These are phyloP conservation scores for Paramecium octaurelia DNA, from an alignment of 73 alveolate genomes.

Conservation along the genomic window DNA sequence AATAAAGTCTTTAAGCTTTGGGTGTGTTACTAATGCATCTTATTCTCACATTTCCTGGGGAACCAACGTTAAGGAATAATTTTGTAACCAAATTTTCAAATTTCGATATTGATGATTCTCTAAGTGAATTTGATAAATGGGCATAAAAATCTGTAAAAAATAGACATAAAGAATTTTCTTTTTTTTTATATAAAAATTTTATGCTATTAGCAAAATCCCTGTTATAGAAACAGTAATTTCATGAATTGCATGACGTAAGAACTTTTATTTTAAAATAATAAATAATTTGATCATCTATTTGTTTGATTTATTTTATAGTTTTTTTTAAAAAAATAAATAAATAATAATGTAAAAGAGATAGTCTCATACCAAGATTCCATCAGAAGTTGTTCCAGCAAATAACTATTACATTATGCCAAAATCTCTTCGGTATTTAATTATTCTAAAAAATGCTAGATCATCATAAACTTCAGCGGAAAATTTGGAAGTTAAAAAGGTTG, in stretches of 20 bases:
- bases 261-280: background rate
- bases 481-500: background rate
- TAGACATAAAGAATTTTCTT: conserved; percentile 11
- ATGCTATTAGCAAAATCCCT: background rate
- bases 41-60: conserved; percentile 17
- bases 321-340: background rate
- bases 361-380: background rate
- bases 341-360: background rate
- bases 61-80: background rate
- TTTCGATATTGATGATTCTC: background rate
- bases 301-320: background rate
- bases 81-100: background rate
- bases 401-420: background rate
- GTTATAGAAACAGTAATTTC: background rate
- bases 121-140: background rate
- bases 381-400: background rate
- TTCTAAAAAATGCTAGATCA: background rate
- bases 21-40: background rate
- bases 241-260: background rate
- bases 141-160: background rate
- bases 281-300: background rate
- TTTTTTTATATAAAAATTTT: background rate
- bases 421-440: background rate
- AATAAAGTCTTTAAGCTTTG: background rate
- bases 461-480: background rate